Evolutionary conservation across 192 early-diverging fungal species (phyloP).

Genomic region (Rhizophlyctis rosea): DNA sequence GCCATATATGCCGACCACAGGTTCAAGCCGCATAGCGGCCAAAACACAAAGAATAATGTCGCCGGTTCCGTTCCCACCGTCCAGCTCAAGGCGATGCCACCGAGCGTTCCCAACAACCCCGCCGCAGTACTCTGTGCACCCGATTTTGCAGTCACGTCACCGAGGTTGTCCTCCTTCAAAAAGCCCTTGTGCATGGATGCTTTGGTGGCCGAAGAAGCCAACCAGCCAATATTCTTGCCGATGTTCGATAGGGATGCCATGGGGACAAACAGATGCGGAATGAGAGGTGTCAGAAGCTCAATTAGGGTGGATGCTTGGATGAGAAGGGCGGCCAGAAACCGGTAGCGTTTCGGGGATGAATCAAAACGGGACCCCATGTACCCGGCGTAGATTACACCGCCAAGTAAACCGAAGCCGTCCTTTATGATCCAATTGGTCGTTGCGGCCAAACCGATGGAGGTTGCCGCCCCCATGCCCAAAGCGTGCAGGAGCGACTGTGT

Average conservation of each 20-base stretch:
- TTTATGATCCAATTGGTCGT: conserved; percentile 91
- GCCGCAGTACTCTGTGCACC: conserved; percentile 82
- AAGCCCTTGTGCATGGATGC: conserved; percentile 82
- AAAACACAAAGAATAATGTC: conserved; percentile 59
- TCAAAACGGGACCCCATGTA: conserved; percentile 74
- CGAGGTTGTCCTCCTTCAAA: conserved; percentile 69
- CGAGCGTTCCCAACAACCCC: conserved; percentile 69
- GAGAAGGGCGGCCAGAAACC: conserved; percentile 66
- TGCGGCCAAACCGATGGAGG: conserved; percentile 54
- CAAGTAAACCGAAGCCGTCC: conserved; percentile 82
- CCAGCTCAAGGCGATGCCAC: conserved; percentile 43
- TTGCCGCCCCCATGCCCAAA: conserved; percentile 69
- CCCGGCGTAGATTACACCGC: conserved; percentile 80
- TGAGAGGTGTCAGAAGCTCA: conserved; percentile 76
- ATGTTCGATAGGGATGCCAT: conserved; percentile 79
- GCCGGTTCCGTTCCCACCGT: conserved; percentile 47
- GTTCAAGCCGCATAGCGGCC: conserved; percentile 67
- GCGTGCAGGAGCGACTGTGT: conserved; percentile 84
- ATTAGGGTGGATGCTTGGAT: conserved; percentile 73
- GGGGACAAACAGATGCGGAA: conserved; percentile 70
- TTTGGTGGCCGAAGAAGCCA: conserved; percentile 74
- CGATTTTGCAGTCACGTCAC: conserved; percentile 80
- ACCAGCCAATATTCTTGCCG: conserved; percentile 82
- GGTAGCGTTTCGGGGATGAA: conserved; percentile 76
- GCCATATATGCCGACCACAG: conserved; percentile 73